Base-by-base conservation (phyloP, 148 eudicot genomes). In the Silene uniflora region DNA sequence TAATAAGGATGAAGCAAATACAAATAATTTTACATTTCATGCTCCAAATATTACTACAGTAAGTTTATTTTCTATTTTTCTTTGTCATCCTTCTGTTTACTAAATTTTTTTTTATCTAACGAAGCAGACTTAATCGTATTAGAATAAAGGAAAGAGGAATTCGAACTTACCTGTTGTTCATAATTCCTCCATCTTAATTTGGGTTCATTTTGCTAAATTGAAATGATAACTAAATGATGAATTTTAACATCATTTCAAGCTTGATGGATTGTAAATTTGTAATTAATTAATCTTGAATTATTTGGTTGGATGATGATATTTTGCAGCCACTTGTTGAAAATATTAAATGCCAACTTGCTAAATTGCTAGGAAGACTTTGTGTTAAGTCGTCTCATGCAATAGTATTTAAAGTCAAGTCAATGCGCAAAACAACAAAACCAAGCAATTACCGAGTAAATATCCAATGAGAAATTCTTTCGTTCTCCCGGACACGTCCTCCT, bases 1-100 rank as follows among this genome's bases (percentile, higher is more conserved):
- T 52, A 80, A 78, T 22, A 80, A 82, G 17, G 75, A n/a, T n/a
- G n/a, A 52, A 17, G 84, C 74, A 21, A 87, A 70, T 46, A 83
- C 21, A 70, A 78, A 49, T 69, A 85, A 84, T 76, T 89, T 89
- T 77, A 84, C 93, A 6, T 91, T 91, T 76, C 88, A 85, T 29
- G 80, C 91, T 76, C 82, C 80, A 25, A 71, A 74, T 23, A 7
- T 25, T 44, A 65, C 85, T 60, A 69, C 63, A 23, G 92, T 89
- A 84, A 65, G 87, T 84, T 72, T 16, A 35, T 2, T 16, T 21
- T 18, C 4, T 23, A 23, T 19, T 2, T 16, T 21, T 18, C 4
- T 23, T 42, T 19, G 0, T 19, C 7, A 18, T 17, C 17, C 18
- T n/a, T n/a, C n/a, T n/a, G n/a, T n/a, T n/a, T n/a, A n/a, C n/a